Base-by-base conservation (phyloP, 1,284 basidiomycete species). In the Agaricales sp. region DNA sequence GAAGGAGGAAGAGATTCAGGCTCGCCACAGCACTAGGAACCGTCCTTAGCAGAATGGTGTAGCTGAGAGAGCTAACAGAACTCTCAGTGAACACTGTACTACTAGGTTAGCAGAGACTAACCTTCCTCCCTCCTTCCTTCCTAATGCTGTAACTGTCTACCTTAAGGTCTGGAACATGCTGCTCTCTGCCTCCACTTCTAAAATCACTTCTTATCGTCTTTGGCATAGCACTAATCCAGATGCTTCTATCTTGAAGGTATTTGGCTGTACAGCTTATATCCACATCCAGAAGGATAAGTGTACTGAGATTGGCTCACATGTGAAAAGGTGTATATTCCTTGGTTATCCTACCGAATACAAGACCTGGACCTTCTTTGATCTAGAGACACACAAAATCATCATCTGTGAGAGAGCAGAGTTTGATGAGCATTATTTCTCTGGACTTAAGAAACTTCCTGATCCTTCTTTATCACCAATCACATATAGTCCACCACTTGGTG, bases 241-340 rank as follows among this genome's bases (percentile, higher is more conserved):
- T n/a, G 51, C 62, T 13, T 54, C 53, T 1, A 51, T 58, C 38
- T 47, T 63, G 1, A 45, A 51, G 0, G 54, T 58, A 1, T 63
- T 54, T 55, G 58, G 60, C 2, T 65, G 61, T n/a, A n/a, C n/a
- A 16, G 63, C 63, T 11, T 67, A 62, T 57, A 59, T 65, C 25
- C 57, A 55, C 44, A 49, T 65, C 1, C 50, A 52, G 16, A 59
- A 58, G 51, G 52, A 60, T 22, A 50, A 64, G 45, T 45, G 59
- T 11, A 52, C 50, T 37, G 53, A 50, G 4, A 49, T 65, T 3
- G 30, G 57, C 22, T 48, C 59, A n/a, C 60, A 63, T 47, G 55
- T 54, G 14, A 41, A 52, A 37, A 61, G 58, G 52, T 62, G 59
- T 47, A 50, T 63, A 19, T 65, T 65, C 51, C 48, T 63, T 52